Evolutionary conservation across 2,329 filamentous ascomycete species (phyloP), one percentile per base, ranked within the genome.

Genomic region (Septoria linicola): DNA sequence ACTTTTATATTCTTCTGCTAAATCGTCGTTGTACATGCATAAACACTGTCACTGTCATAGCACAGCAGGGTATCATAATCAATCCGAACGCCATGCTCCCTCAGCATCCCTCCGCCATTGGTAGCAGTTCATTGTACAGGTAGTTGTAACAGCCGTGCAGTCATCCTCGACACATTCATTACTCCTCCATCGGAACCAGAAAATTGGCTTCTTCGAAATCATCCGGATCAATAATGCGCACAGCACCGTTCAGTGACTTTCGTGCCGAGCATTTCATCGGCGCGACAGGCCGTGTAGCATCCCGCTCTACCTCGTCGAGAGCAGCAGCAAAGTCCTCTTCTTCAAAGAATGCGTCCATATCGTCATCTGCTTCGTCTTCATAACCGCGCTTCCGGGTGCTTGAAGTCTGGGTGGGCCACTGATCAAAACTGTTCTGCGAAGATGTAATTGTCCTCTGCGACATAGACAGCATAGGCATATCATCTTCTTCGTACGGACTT

Each of bases 171-270:
- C 5, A 17, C 41, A 13, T 31, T 17, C 42, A 49, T 17, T 57
- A 30, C 17, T 49, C 39, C 3, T 63, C 62, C 60, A 62, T 63
- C 2, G 67, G 67, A 52, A 54, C 46, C 56, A 75, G 51, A 41
- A 89, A 89, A 1, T 80, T 76, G 0, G 85, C 85, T 52, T 89
- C 86, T 51, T 79, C 83, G 66, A 89, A 89, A 65, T 89, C 84
- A 35, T 72, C 72, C 66, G 66, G 57, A 70, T 71, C 51, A 64
- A 65, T 40, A 60, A 71, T 58, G 70, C 60, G 70, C 70, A 70
- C 55, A 68, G 54, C 57, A 65, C 35, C 51, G 58, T 51, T 64
- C 66, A 61, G 68, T 55, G 37, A 60, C 53, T 55, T 65, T n/a
- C 44, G 57, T 51, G 58, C 53, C 49, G 59, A 64, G 59, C 60